These are phyloP conservation scores for Galium porrigens DNA, from an alignment of 305 asterid species.

Conservation along the genomic window DNA sequence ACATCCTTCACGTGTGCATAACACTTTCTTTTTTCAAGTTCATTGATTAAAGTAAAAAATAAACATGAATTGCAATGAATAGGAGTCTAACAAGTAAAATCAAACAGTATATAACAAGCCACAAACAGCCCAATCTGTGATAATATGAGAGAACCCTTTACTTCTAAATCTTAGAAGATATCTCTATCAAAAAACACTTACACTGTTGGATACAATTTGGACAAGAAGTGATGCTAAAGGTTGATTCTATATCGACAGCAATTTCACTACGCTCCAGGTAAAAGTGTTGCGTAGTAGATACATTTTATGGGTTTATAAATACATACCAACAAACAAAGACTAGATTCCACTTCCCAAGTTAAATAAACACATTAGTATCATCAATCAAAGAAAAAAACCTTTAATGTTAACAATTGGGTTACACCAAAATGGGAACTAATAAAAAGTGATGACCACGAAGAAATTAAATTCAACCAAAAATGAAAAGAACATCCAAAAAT, in stretches of 20 bases:
- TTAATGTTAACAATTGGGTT: neutral
- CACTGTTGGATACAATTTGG: neutral
- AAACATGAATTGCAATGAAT: neutral
- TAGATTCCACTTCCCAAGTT: neutral
- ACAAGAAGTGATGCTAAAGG: neutral
- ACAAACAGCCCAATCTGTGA: neutral
- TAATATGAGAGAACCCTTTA: too few species aligned
- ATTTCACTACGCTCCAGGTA: neutral
- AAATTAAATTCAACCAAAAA: neutral
- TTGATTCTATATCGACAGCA: neutral
- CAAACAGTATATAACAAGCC: neutral
- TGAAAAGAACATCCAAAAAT: neutral
- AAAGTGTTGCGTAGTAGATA: neutral
- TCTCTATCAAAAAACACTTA: neutral
- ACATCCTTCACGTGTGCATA: neutral
- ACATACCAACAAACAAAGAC: neutral
- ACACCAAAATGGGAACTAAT: neutral
- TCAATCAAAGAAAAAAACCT: neutral
- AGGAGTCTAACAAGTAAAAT: neutral
- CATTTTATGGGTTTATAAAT: neutral
- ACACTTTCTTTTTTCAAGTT: neutral
- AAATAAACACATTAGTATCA: neutral
- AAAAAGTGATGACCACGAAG: neutral
- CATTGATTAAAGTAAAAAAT: neutral
- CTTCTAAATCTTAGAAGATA: neutral